These are phyloP conservation scores for Aureobasidium sp. DNA, from an alignment of 2,329 filamentous ascomycete genomes.

Conservation along the genomic window DNA sequence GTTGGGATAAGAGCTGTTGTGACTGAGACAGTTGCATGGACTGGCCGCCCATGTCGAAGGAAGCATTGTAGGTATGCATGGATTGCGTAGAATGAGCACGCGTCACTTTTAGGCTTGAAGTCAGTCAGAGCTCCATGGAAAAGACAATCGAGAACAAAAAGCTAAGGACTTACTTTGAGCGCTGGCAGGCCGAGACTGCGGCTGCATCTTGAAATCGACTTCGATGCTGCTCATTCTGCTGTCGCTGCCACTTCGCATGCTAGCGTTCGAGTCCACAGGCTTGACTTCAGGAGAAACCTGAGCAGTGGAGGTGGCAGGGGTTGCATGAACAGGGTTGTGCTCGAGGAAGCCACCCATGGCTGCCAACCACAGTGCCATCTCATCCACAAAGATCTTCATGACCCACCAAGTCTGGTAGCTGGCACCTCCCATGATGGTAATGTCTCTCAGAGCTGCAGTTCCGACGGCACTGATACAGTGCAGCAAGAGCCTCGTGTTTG, in stretches of 20 bases:
- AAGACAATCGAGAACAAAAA: background rate
- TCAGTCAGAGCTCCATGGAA: constrained; percentile 15
- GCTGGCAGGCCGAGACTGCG: constrained; percentile 12
- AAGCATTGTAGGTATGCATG: constrained; percentile 13
- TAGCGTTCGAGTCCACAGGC: constrained; percentile 1
- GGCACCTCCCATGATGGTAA: constrained; percentile 69
- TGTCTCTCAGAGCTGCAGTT: constrained; percentile 70
- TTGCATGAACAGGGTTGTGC: constrained; percentile 26
- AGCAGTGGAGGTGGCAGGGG: background rate
- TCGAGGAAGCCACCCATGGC: constrained; percentile 84
- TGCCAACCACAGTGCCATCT: constrained; percentile 85
- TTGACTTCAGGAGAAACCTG: constrained; percentile 4
- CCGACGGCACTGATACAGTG: constrained; percentile 70
- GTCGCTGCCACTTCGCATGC: constrained; percentile 23
- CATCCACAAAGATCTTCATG: constrained; percentile 90
- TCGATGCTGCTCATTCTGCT: constrained; percentile 30
- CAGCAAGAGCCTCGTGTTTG: constrained; percentile 64
- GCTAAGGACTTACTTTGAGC: constrained; percentile 17
- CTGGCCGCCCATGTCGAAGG: constrained; percentile 13
- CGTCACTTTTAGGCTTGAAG: constrained; percentile 14
- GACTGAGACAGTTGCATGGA: constrained; percentile 17
- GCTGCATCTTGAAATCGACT: constrained; percentile 19
- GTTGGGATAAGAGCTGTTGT: constrained; percentile 17
- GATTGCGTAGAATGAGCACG: constrained; percentile 18
- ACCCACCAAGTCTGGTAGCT: constrained; percentile 93